phyloP scores from a whole-genome alignment of 1,284 basidiomycete species.

The Rhodotorula sp. region DNA sequence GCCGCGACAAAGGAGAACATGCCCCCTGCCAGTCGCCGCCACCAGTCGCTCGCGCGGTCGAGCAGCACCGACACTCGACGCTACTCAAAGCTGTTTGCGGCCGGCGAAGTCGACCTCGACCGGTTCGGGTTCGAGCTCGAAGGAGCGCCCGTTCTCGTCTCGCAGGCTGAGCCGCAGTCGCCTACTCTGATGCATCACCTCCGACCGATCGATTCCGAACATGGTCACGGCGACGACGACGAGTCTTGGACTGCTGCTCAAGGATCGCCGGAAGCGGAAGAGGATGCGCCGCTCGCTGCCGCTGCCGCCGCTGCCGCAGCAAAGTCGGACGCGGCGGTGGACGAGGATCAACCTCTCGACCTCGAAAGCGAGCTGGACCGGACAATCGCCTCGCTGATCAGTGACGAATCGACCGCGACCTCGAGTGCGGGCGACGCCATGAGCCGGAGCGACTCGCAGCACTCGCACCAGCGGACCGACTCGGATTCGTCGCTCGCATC shows the following conservation, averaged over 20 bases:
- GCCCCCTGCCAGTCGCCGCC: not conserved
- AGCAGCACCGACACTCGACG: not conserved
- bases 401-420: not conserved
- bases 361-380: conserved; percentile 32
- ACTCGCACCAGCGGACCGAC: not conserved
- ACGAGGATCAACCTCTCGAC: conserved; percentile 14
- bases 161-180: conserved; percentile 5
- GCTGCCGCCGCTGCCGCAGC: not conserved
- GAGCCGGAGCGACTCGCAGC: not conserved
- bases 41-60: not conserved
- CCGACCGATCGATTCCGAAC: not conserved
- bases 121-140: conserved; percentile 16
- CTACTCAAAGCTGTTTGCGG: conserved; percentile 11
- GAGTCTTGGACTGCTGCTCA: not conserved
- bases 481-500: conserved; percentile 13
- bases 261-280: not conserved
- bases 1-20: conserved; percentile 9
- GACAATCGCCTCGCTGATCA: conserved; percentile 28
- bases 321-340: not conserved
- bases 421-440: not conserved
- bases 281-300: conserved; percentile 1
- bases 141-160: conserved; percentile 1
- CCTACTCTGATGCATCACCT: conserved; percentile 4
- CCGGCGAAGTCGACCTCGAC: conserved; percentile 1
- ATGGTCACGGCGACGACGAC: not conserved